Evolutionary conservation across 441 rosid genomes (phyloP).

Genomic region (Francoa sonchifolia): DNA sequence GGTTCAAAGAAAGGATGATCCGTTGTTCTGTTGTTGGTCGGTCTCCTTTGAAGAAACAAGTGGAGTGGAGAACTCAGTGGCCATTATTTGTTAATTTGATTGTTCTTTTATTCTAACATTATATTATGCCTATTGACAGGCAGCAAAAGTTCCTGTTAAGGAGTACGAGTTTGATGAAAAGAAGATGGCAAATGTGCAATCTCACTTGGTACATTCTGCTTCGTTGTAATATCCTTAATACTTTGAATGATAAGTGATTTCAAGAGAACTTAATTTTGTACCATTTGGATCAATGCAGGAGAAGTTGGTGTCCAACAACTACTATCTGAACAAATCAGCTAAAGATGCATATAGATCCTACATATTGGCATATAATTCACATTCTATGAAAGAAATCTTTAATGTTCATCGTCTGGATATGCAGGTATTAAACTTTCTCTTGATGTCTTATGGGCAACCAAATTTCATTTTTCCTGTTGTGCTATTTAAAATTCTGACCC

Average conservation of each 20-base stretch:
- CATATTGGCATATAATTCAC: slow-evolving; percentile 84
- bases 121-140: slow-evolving; percentile 24
- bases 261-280: slow-evolving; percentile 4
- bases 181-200: slow-evolving; percentile 75
- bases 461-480: neutral
- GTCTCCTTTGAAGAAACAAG: no score
- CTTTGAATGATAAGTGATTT: neutral
- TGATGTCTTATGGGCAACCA: neutral
- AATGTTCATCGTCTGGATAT: slow-evolving; percentile 89
- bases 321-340: slow-evolving; percentile 70
- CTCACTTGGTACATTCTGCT: slow-evolving; percentile 53
- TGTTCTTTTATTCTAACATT: slow-evolving; percentile 6
- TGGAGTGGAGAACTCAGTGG: no score
- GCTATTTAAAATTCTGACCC: neutral
- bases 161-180: slow-evolving; percentile 80
- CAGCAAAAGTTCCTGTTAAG: slow-evolving; percentile 86
- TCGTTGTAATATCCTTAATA: slow-evolving; percentile 2
- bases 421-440: slow-evolving; percentile 37
- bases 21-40: neutral
- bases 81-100: neutral
- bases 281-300: slow-evolving; percentile 40
- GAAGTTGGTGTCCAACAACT: slow-evolving; percentile 62
- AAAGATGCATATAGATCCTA: slow-evolving; percentile 91
- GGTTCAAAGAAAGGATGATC: neutral
- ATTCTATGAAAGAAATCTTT: slow-evolving; percentile 86